Conservation (phyloP, 2,329 filamentous ascomycete genomes). For the Elsinoe arachidis region DNA sequence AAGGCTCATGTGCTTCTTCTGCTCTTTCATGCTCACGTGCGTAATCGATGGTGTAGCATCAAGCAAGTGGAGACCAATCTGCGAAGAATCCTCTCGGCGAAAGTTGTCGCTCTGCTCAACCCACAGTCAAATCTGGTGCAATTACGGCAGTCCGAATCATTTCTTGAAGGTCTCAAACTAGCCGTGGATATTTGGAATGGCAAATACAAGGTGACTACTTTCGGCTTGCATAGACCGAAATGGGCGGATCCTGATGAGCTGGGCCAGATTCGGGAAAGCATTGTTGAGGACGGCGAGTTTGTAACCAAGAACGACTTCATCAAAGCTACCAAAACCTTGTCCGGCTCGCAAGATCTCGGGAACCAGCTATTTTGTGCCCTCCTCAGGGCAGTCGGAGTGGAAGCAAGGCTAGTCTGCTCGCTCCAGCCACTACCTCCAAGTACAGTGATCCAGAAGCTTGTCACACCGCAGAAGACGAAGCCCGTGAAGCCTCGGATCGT, state of each 20-base stretch:
- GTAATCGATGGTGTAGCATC: constrained; percentile 81
- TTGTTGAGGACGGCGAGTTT: constrained; percentile 17
- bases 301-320: constrained; percentile 63
- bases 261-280: constrained; percentile 37
- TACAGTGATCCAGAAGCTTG: constrained; percentile 38
- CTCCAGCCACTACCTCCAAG: constrained; percentile 71
- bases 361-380: constrained; percentile 86
- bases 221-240: constrained; percentile 59
- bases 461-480: constrained; percentile 34
- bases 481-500: constrained; percentile 24
- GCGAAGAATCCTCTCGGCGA: constrained; percentile 55
- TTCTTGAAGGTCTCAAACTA: constrained; percentile 70
- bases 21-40: constrained; percentile 63
- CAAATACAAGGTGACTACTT: constrained; percentile 61
- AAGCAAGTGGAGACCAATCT: constrained; percentile 31
- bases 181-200: constrained; percentile 58
- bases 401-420: constrained; percentile 79
- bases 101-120: constrained; percentile 58
- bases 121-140: constrained; percentile 60
- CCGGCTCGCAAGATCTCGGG: constrained; percentile 81
- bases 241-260: constrained; percentile 61
- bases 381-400: constrained; percentile 71
- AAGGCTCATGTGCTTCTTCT: constrained; percentile 79
- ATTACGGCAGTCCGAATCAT: constrained; percentile 64
- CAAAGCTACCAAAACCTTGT: constrained; percentile 56